Evolutionary conservation across 2,329 filamentous ascomycete species (phyloP).

Genomic region (Aspergillus brunneoviolaceus): DNA sequence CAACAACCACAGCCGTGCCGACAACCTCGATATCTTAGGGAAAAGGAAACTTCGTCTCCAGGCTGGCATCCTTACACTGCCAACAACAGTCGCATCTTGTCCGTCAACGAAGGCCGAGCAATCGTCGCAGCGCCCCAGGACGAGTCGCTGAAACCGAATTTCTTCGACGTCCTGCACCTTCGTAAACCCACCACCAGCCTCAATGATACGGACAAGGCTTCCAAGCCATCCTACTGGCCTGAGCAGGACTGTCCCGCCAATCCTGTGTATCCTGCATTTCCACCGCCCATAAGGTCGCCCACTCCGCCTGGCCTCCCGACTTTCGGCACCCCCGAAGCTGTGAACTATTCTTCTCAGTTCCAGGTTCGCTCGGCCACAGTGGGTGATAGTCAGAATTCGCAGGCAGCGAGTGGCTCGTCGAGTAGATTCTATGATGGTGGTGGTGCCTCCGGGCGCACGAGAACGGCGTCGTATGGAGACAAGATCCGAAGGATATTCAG

Average conservation of each 20-base stretch:
- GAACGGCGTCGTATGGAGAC: conserved; percentile 24
- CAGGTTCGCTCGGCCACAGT: conserved; percentile 13
- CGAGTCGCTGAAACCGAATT: not conserved
- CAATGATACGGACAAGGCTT: conserved; percentile 22
- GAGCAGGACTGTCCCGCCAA: conserved; percentile 28
- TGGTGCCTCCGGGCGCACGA: conserved; percentile 1
- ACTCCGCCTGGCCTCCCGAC: conserved; percentile 48
- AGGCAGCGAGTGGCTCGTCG: not conserved
- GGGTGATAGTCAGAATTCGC: conserved; percentile 11
- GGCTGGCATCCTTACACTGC: conserved; percentile 23
- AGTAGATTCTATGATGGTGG: not conserved
- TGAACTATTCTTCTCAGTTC: conserved; percentile 32
- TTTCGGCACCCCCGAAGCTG: conserved; percentile 43
- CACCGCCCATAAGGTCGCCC: conserved; percentile 39
- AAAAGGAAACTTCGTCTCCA: conserved; percentile 11
- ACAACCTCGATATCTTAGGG: not conserved
- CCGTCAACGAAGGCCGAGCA: not conserved
- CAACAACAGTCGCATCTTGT: conserved; percentile 10
- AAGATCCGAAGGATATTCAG: conserved; percentile 34
- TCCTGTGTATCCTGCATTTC: conserved; percentile 34
- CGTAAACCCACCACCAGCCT: conserved; percentile 29
- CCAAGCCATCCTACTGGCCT: conserved; percentile 25
- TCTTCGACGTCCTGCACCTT: conserved; percentile 4
- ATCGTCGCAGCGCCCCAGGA: not conserved
- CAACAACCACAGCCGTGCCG: not conserved